A percentile compares a stretch with the other conserved stretches of the same genome.
Evolutionary conservation across 75 land plant species (phyloP).

Genomic region (Pinus tabuliformis): DNA sequence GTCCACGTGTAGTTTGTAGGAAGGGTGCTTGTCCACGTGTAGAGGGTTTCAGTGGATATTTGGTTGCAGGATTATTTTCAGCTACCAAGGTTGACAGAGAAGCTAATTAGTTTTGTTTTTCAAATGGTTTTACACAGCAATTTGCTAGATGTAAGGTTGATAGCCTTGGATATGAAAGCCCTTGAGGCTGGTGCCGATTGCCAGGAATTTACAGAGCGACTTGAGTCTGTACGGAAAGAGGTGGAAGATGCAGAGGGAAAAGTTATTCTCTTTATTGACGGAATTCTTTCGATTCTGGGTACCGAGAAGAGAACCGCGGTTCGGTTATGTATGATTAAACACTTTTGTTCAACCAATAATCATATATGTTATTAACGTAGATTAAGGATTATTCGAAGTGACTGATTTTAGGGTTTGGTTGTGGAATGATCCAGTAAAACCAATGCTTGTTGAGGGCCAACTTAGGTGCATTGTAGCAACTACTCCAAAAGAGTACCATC

Average conservation of each 20-base stretch:
- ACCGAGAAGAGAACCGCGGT: constrained; percentile 64
- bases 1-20: too few species aligned
- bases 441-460: constrained; percentile 96
- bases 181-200: too few species aligned
- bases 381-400: not conserved
- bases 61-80: too few species aligned
- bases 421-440: constrained; percentile 32
- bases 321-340: not conserved
- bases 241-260: constrained; percentile 95
- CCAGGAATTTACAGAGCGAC: constrained; percentile 49
- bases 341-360: not conserved
- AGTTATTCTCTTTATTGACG: constrained; percentile 62
- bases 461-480: constrained; percentile 96
- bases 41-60: too few species aligned
- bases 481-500: constrained; percentile 87
- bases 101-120: too few species aligned
- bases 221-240: constrained; percentile 89
- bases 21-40: too few species aligned
- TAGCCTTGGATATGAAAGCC: too few species aligned
- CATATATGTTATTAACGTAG: not conserved
- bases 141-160: too few species aligned
- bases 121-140: too few species aligned
- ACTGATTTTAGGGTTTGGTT: too few species aligned
- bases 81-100: too few species aligned
- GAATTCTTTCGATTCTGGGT: constrained; percentile 57